Evolutionary conservation across 2,329 filamentous ascomycete genomes (phyloP), one percentile per base, ranked within the genome.

Genomic region (Fusarium fujikuroi): DNA sequence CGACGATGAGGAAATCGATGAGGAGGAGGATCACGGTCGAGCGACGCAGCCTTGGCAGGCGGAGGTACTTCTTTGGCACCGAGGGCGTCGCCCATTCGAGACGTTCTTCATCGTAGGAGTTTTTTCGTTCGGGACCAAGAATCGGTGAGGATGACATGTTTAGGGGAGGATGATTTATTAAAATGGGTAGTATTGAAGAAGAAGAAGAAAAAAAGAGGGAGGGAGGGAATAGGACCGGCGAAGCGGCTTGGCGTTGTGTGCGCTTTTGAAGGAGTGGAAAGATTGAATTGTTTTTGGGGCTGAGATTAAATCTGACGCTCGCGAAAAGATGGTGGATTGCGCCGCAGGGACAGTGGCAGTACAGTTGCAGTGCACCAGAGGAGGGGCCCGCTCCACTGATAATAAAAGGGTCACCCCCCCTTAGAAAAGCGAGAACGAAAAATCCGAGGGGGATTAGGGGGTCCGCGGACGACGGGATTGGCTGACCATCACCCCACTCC

Each of bases 1-100:
- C 85, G 74, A 94, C 81, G 71, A 94, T 85, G 67, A 91, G 72
- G 57, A 92, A 79, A 79, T 92, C 92, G 80, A 90, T 85, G 66
- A 93, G 76, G 21, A 81, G 54, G 60, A 93, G 83, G 82, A 92
- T 92, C 78, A 92, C 85, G 65, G 90, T 64, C 54, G 67, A 70
- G 58, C 71, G 74, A 39, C 75, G 67, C 21, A 76, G 62, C 21
- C 74, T 69, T 23, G 69, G 72, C 36, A 77, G 14, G 16, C 76
- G 76, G 39, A 75, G 64, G 47, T 65, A 66, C 36, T 77, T 79
- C 60, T 66, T 79, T 10, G 76, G 76, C 5, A 69, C 66, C 25
- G 70, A 76, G 37, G 66, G 49, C 18, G 60, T 58, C n/a, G 64
- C 60, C 75, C 76, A 76, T 16, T 75, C 69, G 15, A 77, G 72